These are phyloP conservation scores for Diaporthe citrichinensis DNA, from an alignment of 2,329 filamentous ascomycete genomes.

Conservation along the genomic window DNA sequence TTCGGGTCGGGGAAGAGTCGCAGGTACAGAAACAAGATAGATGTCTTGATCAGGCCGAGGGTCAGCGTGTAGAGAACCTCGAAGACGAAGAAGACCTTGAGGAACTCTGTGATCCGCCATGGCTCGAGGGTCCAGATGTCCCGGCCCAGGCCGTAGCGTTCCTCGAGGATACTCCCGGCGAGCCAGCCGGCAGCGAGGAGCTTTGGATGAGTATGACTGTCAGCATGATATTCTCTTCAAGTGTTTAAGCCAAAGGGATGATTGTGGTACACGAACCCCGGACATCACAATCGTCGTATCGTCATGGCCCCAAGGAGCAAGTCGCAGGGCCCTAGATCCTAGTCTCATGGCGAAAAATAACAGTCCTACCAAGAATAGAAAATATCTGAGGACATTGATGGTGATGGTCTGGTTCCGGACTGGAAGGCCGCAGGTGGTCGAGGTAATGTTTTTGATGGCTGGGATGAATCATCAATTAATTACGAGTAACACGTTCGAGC, in stretches of 20 bases:
- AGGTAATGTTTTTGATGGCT: slow-evolving; percentile 30
- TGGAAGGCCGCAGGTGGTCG: slow-evolving; percentile 10
- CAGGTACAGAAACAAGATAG: slow-evolving; percentile 33
- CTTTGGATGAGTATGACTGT: not conserved
- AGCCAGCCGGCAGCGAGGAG: slow-evolving; percentile 9
- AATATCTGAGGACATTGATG: slow-evolving; percentile 1
- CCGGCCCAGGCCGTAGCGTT: slow-evolving; percentile 51
- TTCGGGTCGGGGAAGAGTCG: slow-evolving; percentile 3
- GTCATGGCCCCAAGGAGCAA: slow-evolving; percentile 26
- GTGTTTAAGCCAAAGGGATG: not conserved
- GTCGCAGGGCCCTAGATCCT: not conserved
- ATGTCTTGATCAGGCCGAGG: slow-evolving; percentile 27
- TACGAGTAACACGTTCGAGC: too few species aligned
- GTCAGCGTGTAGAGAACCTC: slow-evolving; percentile 46
- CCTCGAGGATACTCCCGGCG: slow-evolving; percentile 44
- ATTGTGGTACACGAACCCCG: not conserved
- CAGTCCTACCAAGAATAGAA: slow-evolving; percentile 51
- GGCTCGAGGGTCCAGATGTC: slow-evolving; percentile 43
- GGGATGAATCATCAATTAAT: not conserved
- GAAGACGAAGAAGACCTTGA: slow-evolving; percentile 40
- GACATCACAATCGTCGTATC: slow-evolving; percentile 25
- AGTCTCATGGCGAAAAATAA: slow-evolving; percentile 24
- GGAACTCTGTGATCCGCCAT: slow-evolving; percentile 35
- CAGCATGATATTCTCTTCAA: not conserved
- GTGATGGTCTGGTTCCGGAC: not conserved